Percentiles rank a stretch among this genome's conserved stretches.
Evolutionary conservation across 305 asterid genomes (phyloP).

Genomic region (Fraxinus greggii): DNA sequence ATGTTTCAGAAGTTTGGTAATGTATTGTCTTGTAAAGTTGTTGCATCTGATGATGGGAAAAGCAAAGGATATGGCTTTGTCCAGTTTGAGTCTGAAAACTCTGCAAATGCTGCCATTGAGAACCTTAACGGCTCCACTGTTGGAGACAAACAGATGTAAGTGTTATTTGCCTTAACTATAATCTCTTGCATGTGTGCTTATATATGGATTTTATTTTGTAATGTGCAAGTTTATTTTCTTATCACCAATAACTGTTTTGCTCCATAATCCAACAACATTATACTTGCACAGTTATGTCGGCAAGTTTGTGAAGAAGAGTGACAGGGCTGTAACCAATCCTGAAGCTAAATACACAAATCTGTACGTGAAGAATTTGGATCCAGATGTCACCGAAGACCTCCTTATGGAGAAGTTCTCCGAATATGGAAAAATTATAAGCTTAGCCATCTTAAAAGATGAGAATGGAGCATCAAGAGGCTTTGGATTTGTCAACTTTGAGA

Average conservation of each 20-base stretch:
- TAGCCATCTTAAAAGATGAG: slow-evolving; percentile 61
- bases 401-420: slow-evolving; percentile 64
- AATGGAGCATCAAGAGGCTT: slow-evolving; percentile 74
- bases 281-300: slow-evolving; percentile 59
- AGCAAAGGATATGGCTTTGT: slow-evolving; percentile 93
- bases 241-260: background rate
- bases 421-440: slow-evolving; percentile 63
- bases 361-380: slow-evolving; percentile 33
- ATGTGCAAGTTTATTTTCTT: background rate
- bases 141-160: slow-evolving; percentile 73
- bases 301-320: slow-evolving; percentile 69
- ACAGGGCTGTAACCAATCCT: slow-evolving; percentile 43
- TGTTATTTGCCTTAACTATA: slow-evolving; percentile 20
- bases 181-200: background rate
- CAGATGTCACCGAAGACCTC: slow-evolving; percentile 48
- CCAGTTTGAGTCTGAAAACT: slow-evolving; percentile 72
- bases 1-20: slow-evolving; percentile 72
- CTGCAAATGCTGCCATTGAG: slow-evolving; percentile 77
- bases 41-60: slow-evolving; percentile 68
- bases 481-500: slow-evolving; percentile 86
- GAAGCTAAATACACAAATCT: slow-evolving; percentile 73
- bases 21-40: slow-evolving; percentile 74
- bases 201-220: background rate
- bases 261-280: slow-evolving; percentile 18
- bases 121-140: slow-evolving; percentile 57